Evolutionary conservation across 352 stramenopile genomes (phyloP).

Genomic region (Phytophthora sp.): DNA sequence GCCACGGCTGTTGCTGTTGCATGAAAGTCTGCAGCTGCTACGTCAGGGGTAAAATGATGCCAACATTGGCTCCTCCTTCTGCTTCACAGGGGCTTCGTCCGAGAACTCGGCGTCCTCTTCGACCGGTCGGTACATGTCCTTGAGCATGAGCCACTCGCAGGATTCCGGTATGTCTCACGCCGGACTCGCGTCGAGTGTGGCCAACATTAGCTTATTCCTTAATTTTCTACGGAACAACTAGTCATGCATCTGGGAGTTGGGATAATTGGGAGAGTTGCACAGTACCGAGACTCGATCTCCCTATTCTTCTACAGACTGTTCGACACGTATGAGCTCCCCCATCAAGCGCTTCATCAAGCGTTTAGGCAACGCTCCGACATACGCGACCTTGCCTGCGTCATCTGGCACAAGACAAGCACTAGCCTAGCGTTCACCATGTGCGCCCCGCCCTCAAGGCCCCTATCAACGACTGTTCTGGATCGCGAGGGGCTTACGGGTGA

Average conservation of each 20-base stretch:
- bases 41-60: background rate
- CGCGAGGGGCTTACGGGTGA: too few species aligned
- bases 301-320: conserved; percentile 5
- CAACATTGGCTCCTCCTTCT: background rate
- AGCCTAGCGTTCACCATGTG: too few species aligned
- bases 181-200: background rate
- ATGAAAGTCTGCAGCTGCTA: too few species aligned
- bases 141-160: background rate
- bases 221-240: background rate
- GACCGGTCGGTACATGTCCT: background rate
- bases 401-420: too few species aligned
- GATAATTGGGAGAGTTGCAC: background rate
- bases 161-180: background rate
- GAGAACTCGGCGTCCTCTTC: background rate
- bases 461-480: too few species aligned
- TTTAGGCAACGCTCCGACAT: too few species aligned
- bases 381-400: too few species aligned
- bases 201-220: background rate
- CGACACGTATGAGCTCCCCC: too few species aligned
- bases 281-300: background rate
- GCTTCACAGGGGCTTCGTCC: background rate
- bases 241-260: background rate
- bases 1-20: too few species aligned
- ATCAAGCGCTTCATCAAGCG: too few species aligned
- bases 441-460: too few species aligned